phyloP scores from a whole-genome alignment of 1,139 yeast genomes.

The Kodamaea alishanica region DNA sequence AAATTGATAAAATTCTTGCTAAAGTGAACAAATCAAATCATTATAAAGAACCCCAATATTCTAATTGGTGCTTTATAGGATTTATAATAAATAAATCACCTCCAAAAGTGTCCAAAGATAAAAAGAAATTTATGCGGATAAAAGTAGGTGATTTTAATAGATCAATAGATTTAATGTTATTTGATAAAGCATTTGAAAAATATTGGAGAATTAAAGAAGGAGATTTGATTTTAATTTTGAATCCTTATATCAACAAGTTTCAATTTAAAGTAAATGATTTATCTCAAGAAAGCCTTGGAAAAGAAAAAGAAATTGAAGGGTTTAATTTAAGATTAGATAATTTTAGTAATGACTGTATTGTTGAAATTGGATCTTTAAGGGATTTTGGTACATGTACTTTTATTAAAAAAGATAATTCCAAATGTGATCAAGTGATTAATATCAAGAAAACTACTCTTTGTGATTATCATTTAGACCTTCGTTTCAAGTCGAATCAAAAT shows the following conservation, averaged over 20 bases:
- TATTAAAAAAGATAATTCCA: slow-evolving; percentile 39
- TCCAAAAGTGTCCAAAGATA: slow-evolving; percentile 42
- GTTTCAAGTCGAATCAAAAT: slow-evolving; percentile 50
- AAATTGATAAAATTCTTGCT: slow-evolving; percentile 57
- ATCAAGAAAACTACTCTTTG: slow-evolving; percentile 53
- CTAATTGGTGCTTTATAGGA: slow-evolving; percentile 77
- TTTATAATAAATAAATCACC: slow-evolving; percentile 57
- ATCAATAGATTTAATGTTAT: slow-evolving; percentile 58
- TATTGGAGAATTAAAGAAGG: slow-evolving; percentile 76
- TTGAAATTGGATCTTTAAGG: slow-evolving; percentile 72
- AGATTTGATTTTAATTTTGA: slow-evolving; percentile 66
- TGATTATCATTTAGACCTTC: slow-evolving; percentile 64
- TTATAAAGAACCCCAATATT: slow-evolving; percentile 62
- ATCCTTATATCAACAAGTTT: slow-evolving; percentile 53
- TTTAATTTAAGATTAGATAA: slow-evolving; percentile 61
- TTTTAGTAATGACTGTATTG: slow-evolving; percentile 43
- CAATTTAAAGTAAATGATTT: slow-evolving; percentile 11
- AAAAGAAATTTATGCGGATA: slow-evolving; percentile 54
- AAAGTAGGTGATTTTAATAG: slow-evolving; percentile 63
- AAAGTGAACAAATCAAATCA: slow-evolving; percentile 61
- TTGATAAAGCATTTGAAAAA: slow-evolving; percentile 63
- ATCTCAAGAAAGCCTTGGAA: not conserved
- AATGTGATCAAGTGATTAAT: slow-evolving; percentile 63
- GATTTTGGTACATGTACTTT: slow-evolving; percentile 70
- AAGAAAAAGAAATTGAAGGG: slow-evolving; percentile 23